Conservation (phyloP, 2,329 filamentous ascomycete species). For the Fusarium temperatum region DNA sequence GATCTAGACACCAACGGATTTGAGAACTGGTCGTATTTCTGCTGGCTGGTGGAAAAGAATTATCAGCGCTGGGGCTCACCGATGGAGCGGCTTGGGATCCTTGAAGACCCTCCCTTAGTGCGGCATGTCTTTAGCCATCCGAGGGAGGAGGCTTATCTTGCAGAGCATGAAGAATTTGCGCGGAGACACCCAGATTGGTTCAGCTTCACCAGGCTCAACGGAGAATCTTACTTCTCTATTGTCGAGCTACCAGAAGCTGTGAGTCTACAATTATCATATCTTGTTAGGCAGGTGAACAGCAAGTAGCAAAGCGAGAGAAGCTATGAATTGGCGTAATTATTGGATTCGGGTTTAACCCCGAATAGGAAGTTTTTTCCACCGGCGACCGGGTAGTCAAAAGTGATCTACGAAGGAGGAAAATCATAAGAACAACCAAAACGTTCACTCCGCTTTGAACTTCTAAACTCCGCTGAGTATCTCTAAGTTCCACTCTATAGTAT, state of each 20-base stretch:
- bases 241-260: background rate
- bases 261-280: background rate
- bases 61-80: background rate
- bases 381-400: no score
- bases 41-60: background rate
- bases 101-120: background rate
- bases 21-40: background rate
- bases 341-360: background rate
- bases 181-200: background rate
- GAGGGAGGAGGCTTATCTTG: background rate
- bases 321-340: fast-evolving
- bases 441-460: no score
- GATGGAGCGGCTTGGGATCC: background rate
- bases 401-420: no score
- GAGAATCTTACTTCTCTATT: background rate
- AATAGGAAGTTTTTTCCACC: no score
- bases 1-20: background rate
- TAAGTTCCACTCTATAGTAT: no score
- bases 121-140: background rate
- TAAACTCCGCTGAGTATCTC: no score
- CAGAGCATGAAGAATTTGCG: background rate
- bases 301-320: background rate
- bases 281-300: background rate
- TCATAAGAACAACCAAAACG: no score
- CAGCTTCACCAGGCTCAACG: background rate